Conservation (phyloP, 495 filamentous ascomycete genomes). For the Opeltia flavorubescens region DNA sequence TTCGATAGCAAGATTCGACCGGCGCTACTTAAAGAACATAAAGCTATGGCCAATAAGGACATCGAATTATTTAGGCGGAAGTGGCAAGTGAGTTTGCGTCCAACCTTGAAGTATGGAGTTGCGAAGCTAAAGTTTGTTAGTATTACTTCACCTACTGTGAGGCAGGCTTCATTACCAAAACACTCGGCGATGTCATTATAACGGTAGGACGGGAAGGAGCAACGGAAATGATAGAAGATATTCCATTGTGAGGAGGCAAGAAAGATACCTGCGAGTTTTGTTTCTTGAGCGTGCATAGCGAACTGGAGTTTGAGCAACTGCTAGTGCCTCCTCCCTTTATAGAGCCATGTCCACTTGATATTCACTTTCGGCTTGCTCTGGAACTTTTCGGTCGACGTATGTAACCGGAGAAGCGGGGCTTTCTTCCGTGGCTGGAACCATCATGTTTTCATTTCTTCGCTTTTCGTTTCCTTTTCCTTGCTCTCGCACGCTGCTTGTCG, state of each 20-base stretch:
- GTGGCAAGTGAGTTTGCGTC: slow-evolving; percentile 39
- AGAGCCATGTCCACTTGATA: too few species aligned
- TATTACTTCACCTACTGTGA: slow-evolving; percentile 67
- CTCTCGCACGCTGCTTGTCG: slow-evolving; percentile 23
- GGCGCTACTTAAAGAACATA: slow-evolving; percentile 37
- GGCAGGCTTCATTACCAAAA: slow-evolving; percentile 55
- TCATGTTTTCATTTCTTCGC: slow-evolving; percentile 13
- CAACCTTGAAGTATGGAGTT: neutral
- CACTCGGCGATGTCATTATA: slow-evolving; percentile 56
- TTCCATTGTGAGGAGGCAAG: slow-evolving; percentile 32
- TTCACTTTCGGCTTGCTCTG: too few species aligned
- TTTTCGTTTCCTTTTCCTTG: slow-evolving; percentile 37
- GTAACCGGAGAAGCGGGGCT: too few species aligned
- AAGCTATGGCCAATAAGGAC: slow-evolving; percentile 38
- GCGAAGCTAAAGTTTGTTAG: slow-evolving; percentile 16
- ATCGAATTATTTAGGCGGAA: slow-evolving; percentile 52
- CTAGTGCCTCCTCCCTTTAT: neutral
- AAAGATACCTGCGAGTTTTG: neutral
- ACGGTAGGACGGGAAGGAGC: slow-evolving; percentile 50
- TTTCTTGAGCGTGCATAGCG: neutral
- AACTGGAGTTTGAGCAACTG: neutral
- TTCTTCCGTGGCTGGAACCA: neutral
- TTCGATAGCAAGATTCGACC: slow-evolving; percentile 43
- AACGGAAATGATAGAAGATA: slow-evolving; percentile 50
- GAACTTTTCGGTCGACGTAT: too few species aligned